Conservation (phyloP, 1,139 yeast genomes). For the Hansenula sp. region DNA sequence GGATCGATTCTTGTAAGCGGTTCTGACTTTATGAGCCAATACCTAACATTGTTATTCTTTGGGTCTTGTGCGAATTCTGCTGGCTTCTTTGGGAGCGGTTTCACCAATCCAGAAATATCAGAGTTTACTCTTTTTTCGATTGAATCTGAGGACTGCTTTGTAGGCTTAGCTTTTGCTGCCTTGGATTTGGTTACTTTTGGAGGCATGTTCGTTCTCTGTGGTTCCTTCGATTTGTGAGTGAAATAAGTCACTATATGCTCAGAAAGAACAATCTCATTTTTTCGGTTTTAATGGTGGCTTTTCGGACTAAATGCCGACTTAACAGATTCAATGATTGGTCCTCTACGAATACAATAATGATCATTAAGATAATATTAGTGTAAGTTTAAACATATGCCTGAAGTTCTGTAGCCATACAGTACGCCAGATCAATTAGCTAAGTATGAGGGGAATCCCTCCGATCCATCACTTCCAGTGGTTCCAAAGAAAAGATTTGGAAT, state of each 20-base stretch:
- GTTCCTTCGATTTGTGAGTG: too few species aligned
- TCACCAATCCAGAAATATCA: neutral
- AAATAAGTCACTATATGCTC: too few species aligned
- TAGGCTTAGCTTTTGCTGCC: neutral
- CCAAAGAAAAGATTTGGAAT: neutral
- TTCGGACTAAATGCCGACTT: too few species aligned
- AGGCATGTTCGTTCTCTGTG: too few species aligned
- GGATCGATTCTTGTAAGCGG: constrained; percentile 43
- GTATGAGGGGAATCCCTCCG: neutral
- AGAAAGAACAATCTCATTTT: too few species aligned
- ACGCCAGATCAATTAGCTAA: neutral
- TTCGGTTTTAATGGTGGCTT: too few species aligned
- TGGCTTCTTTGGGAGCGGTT: constrained; percentile 23
- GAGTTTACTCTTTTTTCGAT: constrained; percentile 6
- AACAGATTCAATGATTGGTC: too few species aligned
- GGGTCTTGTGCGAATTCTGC: constrained; percentile 19
- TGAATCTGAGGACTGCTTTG: neutral
- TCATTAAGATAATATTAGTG: too few species aligned
- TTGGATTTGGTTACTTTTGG: constrained; percentile 4
- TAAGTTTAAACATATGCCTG: too few species aligned
- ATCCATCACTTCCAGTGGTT: neutral
- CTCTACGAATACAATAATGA: too few species aligned
- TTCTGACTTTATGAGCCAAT: constrained; percentile 53
- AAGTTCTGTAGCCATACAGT: too few species aligned
- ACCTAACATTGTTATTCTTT: constrained; percentile 25